phyloP scores from a whole-genome alignment of 1,284 basidiomycete species.

The Gomphus bonarii region DNA sequence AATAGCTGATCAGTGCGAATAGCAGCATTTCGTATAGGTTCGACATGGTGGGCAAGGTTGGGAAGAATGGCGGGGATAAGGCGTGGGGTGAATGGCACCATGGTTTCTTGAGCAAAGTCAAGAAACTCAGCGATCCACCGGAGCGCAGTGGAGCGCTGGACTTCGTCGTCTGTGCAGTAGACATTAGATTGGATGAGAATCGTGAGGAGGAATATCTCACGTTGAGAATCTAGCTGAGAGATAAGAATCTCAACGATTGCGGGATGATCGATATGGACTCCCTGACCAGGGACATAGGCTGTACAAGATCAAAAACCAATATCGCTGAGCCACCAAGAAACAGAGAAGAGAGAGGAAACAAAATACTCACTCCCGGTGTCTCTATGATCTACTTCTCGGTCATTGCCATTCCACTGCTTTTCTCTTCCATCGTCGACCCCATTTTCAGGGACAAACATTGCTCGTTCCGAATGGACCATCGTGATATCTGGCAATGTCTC shows the following conservation, averaged over 20 bases:
- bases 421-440: conserved; percentile 24
- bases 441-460: conserved; percentile 22
- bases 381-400: conserved; percentile 42
- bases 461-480: conserved; percentile 29
- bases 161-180: conserved; percentile 61
- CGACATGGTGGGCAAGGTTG: conserved; percentile 86
- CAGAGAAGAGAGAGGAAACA: background rate
- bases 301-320: conserved; percentile 22
- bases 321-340: background rate
- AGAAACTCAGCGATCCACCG: conserved; percentile 92
- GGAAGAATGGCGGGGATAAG: conserved; percentile 89
- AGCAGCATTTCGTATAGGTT: conserved; percentile 84
- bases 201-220: conserved; percentile 35
- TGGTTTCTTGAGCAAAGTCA: conserved; percentile 79
- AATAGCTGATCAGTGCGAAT: conserved; percentile 82
- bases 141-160: conserved; percentile 81
- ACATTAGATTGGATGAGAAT: background rate
- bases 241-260: conserved; percentile 93
- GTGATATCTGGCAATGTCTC: conserved; percentile 41
- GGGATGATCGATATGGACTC: conserved; percentile 84
- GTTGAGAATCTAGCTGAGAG: conserved; percentile 78
- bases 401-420: conserved; percentile 11
- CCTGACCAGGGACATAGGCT: conserved; percentile 91
- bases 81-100: conserved; percentile 90
- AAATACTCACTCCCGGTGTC: conserved; percentile 49